A percentile compares a stretch with the other conserved stretches of the same genome.
These are phyloP conservation scores for Suillus bovinus DNA, from an alignment of 768 basidiomycete species.

Conservation along the genomic window DNA sequence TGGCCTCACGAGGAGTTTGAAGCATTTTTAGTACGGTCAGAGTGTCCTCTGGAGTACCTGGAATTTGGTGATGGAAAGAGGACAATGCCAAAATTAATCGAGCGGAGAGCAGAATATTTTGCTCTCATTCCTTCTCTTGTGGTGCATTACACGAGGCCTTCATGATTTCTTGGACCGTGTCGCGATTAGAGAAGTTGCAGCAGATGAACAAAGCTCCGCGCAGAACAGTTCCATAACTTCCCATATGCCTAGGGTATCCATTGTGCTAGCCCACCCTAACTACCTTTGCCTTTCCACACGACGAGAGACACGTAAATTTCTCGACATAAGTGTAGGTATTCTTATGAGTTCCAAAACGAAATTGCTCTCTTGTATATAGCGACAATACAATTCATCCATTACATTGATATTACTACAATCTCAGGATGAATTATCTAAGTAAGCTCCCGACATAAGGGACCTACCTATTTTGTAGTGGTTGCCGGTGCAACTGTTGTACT, in stretches of 20 bases:
- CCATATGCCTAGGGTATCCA: neutral
- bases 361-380: neutral
- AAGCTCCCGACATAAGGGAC: neutral
- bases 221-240: neutral
- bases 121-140: neutral
- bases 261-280: neutral
- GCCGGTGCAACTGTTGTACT: slow-evolving; percentile 15
- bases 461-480: neutral
- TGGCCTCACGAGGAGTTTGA: neutral
- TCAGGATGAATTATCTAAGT: neutral
- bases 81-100: neutral
- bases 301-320: no score
- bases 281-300: neutral
- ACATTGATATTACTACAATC: neutral
- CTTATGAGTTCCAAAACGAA: neutral
- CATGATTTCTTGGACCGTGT: neutral
- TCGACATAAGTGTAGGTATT: neutral
- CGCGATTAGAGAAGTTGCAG: neutral
- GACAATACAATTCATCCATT: neutral
- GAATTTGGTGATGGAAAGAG: neutral
- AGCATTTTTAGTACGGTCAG: neutral
- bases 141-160: neutral
- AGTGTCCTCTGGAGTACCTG: neutral
- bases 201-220: neutral
- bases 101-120: neutral